These are phyloP conservation scores for Penicillium sclerotigenum DNA, from an alignment of 2,329 filamentous ascomycete genomes.

Conservation along the genomic window DNA sequence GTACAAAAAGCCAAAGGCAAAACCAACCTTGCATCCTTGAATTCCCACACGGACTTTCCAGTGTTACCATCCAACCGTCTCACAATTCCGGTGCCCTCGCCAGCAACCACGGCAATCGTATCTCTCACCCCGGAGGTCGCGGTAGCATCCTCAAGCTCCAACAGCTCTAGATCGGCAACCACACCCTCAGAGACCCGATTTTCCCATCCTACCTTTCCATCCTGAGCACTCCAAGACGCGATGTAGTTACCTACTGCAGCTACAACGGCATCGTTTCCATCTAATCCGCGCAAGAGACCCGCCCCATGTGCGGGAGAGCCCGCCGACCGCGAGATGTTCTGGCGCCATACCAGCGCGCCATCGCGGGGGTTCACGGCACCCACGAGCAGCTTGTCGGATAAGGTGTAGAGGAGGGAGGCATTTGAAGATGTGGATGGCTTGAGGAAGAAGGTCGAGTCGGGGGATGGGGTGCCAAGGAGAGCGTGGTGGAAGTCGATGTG, in stretches of 20 bases:
- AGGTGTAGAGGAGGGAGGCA: conserved; percentile 84
- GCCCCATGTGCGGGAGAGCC: conserved; percentile 15
- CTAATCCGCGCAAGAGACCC: conserved; percentile 64
- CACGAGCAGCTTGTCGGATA: conserved; percentile 78
- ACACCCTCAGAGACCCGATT: conserved; percentile 53
- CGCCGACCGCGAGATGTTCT: conserved; percentile 58
- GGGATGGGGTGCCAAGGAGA: conserved; percentile 77
- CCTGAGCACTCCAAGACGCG: conserved; percentile 77
- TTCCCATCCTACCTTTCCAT: conserved; percentile 76
- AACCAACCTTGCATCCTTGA: conserved; percentile 57
- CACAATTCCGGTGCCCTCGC: conserved; percentile 54
- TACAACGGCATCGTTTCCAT: conserved; percentile 73
- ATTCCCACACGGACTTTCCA: conserved; percentile 76
- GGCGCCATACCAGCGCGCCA: conserved; percentile 82
- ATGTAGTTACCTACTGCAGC: conserved; percentile 69
- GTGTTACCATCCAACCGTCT: conserved; percentile 69
- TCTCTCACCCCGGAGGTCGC: conserved; percentile 53
- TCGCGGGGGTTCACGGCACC: conserved; percentile 87
- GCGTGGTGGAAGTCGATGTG: conserved; percentile 90
- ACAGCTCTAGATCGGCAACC: conserved; percentile 61
- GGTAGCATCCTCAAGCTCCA: conserved; percentile 63
- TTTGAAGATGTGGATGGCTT: conserved; percentile 76
- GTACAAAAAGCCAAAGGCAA: not conserved
- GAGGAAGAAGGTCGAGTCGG: conserved; percentile 91
- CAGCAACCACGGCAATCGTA: conserved; percentile 64